A percentile compares a stretch with the other conserved stretches of the same genome.
Conservation (phyloP, 495 filamentous ascomycete species). For the Hypoxylon fragiforme region DNA sequence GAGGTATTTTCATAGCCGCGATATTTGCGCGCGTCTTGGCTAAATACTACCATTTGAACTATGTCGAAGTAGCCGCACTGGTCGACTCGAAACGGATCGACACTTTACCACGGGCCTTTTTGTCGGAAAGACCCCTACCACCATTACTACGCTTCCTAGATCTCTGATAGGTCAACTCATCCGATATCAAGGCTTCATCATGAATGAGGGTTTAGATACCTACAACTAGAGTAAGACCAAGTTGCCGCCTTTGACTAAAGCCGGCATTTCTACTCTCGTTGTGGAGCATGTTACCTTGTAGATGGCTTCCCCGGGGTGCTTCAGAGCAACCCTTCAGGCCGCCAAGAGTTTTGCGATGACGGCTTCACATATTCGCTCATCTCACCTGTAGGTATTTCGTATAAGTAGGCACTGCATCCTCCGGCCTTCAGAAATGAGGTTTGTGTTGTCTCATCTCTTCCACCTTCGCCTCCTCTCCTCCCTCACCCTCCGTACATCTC, state of each 20-base stretch:
- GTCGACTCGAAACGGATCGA: conserved; percentile 35
- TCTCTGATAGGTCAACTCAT: conserved; percentile 27
- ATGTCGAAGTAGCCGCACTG: conserved; percentile 24
- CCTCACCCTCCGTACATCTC: conserved; percentile 23
- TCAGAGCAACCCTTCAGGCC: conserved; percentile 17
- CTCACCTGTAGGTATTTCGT: conserved; percentile 5
- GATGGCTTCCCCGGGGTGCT: conserved; percentile 15
- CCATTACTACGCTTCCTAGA: conserved; percentile 12
- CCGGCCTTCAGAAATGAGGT: conserved; percentile 7
- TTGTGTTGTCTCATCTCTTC: conserved; percentile 14
- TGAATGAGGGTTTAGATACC: conserved; percentile 26
- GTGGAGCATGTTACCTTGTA: conserved; percentile 20
- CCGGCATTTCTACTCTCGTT: conserved; percentile 3
- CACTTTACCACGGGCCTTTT: conserved; percentile 30
- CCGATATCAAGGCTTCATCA: conserved; percentile 23
- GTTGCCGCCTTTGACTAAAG: conserved; percentile 18
- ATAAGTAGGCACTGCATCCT: conserved; percentile 29
- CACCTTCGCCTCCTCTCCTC: conserved; percentile 9
- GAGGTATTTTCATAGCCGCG: conserved; percentile 31
- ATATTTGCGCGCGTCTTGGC: conserved; percentile 17
- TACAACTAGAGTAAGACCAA: conserved; percentile 15
- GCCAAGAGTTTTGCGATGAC: conserved; percentile 32
- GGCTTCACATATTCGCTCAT: conserved; percentile 10
- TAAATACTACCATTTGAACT: conserved; percentile 16
- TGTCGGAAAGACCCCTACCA: conserved; percentile 28